phyloP scores from a whole-genome alignment of 306 rosid genomes.

The Pachyrhizus erosus region DNA sequence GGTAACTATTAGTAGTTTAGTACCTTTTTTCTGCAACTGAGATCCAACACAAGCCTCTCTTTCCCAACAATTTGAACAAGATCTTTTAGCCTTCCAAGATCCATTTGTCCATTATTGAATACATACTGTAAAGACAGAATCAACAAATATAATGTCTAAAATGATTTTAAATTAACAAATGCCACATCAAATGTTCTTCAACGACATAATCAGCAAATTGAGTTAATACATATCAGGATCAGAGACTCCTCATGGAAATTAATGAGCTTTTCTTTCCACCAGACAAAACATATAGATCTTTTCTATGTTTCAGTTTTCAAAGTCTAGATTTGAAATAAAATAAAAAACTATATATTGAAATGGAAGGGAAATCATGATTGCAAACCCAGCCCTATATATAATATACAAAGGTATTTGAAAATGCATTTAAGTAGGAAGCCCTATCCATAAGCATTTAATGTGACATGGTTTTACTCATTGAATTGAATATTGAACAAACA shows the following conservation, averaged over 20 bases:
- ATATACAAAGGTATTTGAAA: neutral
- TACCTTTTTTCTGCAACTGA: conserved; percentile 97
- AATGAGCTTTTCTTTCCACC: neutral
- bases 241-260: conserved; percentile 6
- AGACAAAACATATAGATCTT: conserved; percentile 26
- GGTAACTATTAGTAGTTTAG: neutral
- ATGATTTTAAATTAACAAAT: neutral
- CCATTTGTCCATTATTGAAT: conserved; percentile 92
- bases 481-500: conserved; percentile 20
- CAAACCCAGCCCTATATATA: neutral
- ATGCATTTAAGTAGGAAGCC: conserved; percentile 14
- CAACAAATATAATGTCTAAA: conserved; percentile 17
- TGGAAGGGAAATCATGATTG: conserved; percentile 10
- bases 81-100: conserved; percentile 79
- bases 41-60: conserved; percentile 93
- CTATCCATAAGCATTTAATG: neutral
- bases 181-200: conserved; percentile 3
- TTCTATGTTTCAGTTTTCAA: neutral
- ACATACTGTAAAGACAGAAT: conserved; percentile 65
- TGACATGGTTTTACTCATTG: conserved; percentile 14
- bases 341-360: neutral
- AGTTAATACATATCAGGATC: conserved; percentile 13
- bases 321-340: neutral
- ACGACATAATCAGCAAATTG: neutral
- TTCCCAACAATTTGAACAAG: conserved; percentile 83